phyloP scores from a whole-genome alignment of 2,329 filamentous ascomycete species.

The Aspergillus niger region DNA sequence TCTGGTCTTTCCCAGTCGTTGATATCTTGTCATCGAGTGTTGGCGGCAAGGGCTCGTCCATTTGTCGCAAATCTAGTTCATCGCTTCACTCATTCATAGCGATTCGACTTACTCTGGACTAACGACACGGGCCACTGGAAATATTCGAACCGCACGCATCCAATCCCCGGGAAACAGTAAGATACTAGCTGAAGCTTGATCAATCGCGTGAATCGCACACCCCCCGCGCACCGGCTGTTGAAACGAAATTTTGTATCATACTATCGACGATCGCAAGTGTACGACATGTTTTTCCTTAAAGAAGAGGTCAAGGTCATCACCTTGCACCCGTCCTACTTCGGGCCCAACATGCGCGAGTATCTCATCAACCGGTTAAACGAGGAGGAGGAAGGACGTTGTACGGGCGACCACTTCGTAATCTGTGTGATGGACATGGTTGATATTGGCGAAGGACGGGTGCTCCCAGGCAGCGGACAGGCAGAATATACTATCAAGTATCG shows the following conservation, averaged over 20 bases:
- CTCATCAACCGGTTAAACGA: slow-evolving; percentile 86
- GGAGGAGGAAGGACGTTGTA: slow-evolving; percentile 93
- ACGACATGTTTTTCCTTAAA: slow-evolving; percentile 93
- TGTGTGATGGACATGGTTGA: slow-evolving; percentile 97
- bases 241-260: slow-evolving; percentile 12
- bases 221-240: not conserved
- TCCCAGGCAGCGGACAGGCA: slow-evolving; percentile 86
- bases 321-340: slow-evolving; percentile 96
- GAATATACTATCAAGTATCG: slow-evolving; percentile 95
- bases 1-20: not conserved
- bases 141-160: not conserved
- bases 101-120: not conserved
- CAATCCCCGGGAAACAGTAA: not conserved
- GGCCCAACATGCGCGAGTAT: slow-evolving; percentile 86
- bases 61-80: not conserved
- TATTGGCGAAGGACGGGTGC: slow-evolving; percentile 87
- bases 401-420: slow-evolving; percentile 95
- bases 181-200: not conserved
- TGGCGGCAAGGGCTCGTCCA: not conserved
- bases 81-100: not conserved
- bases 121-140: not conserved
- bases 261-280: not conserved
- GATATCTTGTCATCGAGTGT: not conserved
- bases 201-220: not conserved
- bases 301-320: slow-evolving; percentile 94